Conservation (phyloP, 495 filamentous ascomycete species). For the Hyaloscypha hepaticicola region DNA sequence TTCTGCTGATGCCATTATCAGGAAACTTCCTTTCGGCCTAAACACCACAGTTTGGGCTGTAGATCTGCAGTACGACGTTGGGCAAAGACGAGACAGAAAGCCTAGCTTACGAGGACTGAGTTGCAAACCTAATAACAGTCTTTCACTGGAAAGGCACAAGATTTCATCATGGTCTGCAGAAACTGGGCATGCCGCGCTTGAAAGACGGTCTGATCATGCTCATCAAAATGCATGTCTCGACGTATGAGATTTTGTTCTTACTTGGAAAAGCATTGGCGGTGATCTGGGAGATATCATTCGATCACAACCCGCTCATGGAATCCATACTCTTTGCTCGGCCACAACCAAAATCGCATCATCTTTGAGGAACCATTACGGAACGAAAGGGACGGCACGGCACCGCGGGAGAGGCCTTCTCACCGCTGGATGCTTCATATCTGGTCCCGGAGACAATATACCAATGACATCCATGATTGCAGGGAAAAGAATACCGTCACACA, state of each 20-base stretch:
- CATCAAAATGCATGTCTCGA: slow-evolving; percentile 10
- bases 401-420: slow-evolving; percentile 13
- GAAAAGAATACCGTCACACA: slow-evolving; percentile 13
- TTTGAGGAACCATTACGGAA: background rate
- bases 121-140: background rate
- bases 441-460: slow-evolving; percentile 6
- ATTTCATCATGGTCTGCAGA: background rate
- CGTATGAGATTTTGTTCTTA: background rate
- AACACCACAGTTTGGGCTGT: slow-evolving; percentile 1
- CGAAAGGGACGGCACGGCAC: slow-evolving; percentile 7
- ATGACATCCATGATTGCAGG: slow-evolving; percentile 11
- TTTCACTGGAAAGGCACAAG: slow-evolving; percentile 1
- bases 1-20: background rate
- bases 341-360: slow-evolving; percentile 1
- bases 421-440: slow-evolving; percentile 14
- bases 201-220: slow-evolving; percentile 1
- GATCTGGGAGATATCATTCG: slow-evolving; percentile 1
- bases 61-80: slow-evolving; percentile 20
- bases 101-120: background rate
- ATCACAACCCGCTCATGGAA: background rate
- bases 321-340: background rate
- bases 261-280: background rate
- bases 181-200: background rate
- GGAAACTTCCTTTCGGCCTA: background rate
- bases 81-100: slow-evolving; percentile 7